Evolutionary conservation across 768 basidiomycete species (phyloP).

Genomic region (Podaxis sp.): DNA sequence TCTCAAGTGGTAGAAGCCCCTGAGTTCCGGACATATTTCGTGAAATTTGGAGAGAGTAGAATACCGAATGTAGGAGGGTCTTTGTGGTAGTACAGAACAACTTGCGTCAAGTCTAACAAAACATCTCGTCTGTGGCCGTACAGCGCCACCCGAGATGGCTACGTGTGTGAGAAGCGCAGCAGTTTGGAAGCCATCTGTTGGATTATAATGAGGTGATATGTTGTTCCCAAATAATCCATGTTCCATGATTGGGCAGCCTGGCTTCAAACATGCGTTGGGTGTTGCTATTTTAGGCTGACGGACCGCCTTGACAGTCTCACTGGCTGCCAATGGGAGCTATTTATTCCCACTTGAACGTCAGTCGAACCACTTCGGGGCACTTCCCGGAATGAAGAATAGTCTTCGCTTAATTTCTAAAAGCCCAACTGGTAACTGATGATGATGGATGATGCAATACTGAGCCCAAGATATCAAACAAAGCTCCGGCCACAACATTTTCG

Average conservation of each 20-base stretch:
- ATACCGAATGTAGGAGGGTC: background rate
- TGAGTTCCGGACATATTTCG: background rate
- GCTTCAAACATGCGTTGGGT: background rate
- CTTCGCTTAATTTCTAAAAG: background rate
- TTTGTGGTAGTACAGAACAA: background rate
- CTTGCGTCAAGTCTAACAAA: background rate
- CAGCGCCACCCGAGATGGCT: background rate
- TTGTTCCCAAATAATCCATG: background rate
- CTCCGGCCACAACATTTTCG: too few species aligned
- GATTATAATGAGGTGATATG: background rate
- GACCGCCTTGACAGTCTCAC: background rate
- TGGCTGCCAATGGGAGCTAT: background rate
- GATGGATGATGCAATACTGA: constrained; percentile 2
- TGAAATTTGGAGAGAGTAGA: background rate
- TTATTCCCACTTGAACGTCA: background rate
- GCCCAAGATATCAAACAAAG: background rate
- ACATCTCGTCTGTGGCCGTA: background rate
- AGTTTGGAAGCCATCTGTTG: background rate
- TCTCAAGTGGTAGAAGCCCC: constrained; percentile 22
- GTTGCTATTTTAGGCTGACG: background rate
- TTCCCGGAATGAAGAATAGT: background rate
- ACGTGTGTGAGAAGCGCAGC: background rate
- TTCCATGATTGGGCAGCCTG: background rate
- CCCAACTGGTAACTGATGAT: background rate
- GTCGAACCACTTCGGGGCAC: background rate